Conservation (phyloP, 306 rosid genomes). For the Cucurbita pepo region DNA sequence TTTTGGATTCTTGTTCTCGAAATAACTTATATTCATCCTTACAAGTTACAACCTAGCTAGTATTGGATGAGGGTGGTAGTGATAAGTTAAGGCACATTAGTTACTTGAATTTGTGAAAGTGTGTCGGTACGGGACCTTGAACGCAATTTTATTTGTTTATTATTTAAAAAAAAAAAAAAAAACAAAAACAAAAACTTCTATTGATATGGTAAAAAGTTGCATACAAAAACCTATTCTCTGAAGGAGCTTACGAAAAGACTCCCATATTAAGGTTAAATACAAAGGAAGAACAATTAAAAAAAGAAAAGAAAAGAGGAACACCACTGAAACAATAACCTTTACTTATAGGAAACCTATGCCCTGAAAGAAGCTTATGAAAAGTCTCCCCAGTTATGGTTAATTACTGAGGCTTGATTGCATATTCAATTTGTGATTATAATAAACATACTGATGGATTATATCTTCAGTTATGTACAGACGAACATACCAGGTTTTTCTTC, state of each 20-base stretch:
- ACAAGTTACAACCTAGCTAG: background rate
- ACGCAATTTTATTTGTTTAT: background rate
- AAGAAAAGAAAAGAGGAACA: background rate
- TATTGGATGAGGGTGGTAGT: background rate
- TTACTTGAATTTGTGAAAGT: background rate
- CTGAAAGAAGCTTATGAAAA: background rate
- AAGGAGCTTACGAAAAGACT: background rate
- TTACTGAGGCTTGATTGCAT: background rate
- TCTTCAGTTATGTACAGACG: background rate
- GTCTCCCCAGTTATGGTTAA: background rate
- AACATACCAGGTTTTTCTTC: background rate
- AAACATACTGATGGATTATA: background rate
- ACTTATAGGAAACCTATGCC: background rate
- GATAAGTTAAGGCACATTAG: conserved; percentile 35
- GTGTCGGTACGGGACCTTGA: background rate
- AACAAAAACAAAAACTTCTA: background rate
- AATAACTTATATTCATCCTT: background rate
- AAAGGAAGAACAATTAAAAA: background rate
- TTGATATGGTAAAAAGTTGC: background rate
- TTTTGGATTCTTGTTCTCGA: background rate
- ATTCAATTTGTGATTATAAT: background rate
- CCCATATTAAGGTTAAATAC: background rate
- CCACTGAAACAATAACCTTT: background rate
- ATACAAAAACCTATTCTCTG: background rate
- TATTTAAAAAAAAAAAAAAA: background rate